Percentiles rank a stretch among this genome's conserved stretches.
These are phyloP conservation scores for Aspergillus biplanus DNA, from an alignment of 495 filamentous ascomycete genomes.

Conservation along the genomic window DNA sequence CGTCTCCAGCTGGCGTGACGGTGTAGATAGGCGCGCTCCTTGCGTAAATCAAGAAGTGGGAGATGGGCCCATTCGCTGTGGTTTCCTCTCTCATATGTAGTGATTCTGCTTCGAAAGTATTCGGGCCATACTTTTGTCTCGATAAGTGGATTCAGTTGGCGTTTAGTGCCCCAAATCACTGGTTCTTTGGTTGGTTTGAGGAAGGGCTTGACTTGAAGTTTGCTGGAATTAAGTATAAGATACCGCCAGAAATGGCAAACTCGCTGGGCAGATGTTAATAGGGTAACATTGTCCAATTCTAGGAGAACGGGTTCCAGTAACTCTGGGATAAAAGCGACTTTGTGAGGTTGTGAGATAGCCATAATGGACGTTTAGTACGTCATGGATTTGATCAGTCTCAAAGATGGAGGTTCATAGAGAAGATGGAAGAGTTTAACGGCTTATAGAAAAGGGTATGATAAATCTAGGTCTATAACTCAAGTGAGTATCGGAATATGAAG, in stretches of 20 bases:
- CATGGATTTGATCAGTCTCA: not conserved
- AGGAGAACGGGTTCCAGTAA: slow-evolving; percentile 20
- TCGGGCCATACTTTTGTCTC: not conserved
- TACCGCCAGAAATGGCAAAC: slow-evolving; percentile 16
- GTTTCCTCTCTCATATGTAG: slow-evolving; percentile 1
- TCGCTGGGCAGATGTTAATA: slow-evolving; percentile 20
- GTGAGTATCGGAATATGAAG: too few relatives aligned
- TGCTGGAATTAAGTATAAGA: slow-evolving; percentile 4
- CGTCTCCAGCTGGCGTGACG: slow-evolving; percentile 21
- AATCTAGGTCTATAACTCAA: too few relatives aligned
- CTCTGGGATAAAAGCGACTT: slow-evolving; percentile 19
- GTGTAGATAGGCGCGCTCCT: slow-evolving; percentile 4
- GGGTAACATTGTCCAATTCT: slow-evolving; percentile 11
- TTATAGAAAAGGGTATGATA: too few relatives aligned
- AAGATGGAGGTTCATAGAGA: not conserved
- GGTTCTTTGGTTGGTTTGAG: not conserved
- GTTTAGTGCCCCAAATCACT: not conserved
- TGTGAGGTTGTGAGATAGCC: not conserved
- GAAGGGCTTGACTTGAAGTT: not conserved
- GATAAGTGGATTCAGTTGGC: not conserved
- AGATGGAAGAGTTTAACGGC: too few relatives aligned
- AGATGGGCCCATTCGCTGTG: not conserved
- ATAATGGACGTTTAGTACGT: not conserved
- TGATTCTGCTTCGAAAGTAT: not conserved
- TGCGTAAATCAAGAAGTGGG: not conserved